A percentile compares a stretch with the other conserved stretches of the same genome.
Conservation (phyloP, 441 rosid species). For the Pelargonium exstipulatum region DNA sequence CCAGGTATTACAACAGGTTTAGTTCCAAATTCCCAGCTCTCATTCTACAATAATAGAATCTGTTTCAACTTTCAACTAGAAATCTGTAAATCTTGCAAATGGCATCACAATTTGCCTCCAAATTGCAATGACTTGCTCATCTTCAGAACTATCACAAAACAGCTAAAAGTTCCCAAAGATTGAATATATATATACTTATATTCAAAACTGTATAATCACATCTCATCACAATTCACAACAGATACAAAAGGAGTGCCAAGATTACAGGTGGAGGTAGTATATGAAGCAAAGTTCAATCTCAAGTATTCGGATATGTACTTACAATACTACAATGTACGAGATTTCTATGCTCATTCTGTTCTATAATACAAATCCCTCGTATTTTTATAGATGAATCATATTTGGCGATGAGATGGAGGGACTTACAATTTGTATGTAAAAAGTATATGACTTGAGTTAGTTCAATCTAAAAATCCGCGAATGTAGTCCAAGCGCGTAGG, state of each 20-base stretch:
- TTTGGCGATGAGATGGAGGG: neutral
- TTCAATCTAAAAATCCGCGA: conserved; percentile 54
- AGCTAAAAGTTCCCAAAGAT: neutral
- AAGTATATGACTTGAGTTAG: neutral
- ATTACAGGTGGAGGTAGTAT: no score
- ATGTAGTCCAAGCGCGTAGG: conserved; percentile 80
- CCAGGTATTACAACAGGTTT: no score
- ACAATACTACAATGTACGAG: conserved; percentile 20
- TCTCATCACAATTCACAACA: no score
- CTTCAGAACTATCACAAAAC: neutral
- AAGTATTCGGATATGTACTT: conserved; percentile 10
- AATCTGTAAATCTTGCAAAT: no score
- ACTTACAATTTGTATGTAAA: no score
- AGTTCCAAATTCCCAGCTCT: no score
- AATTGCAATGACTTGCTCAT: neutral
- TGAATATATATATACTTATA: neutral
- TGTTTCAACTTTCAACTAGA: no score
- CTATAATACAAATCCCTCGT: conserved; percentile 20
- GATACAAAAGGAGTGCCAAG: no score
- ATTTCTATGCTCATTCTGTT: conserved; percentile 20
- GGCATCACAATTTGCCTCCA: no score
- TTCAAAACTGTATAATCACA: neutral
- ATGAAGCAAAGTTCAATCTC: neutral
- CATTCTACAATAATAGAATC: no score
- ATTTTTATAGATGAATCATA: conserved; percentile 13